Evolutionary conservation across 805 yeast species (phyloP).

Genomic region (Millerago galiae): DNA sequence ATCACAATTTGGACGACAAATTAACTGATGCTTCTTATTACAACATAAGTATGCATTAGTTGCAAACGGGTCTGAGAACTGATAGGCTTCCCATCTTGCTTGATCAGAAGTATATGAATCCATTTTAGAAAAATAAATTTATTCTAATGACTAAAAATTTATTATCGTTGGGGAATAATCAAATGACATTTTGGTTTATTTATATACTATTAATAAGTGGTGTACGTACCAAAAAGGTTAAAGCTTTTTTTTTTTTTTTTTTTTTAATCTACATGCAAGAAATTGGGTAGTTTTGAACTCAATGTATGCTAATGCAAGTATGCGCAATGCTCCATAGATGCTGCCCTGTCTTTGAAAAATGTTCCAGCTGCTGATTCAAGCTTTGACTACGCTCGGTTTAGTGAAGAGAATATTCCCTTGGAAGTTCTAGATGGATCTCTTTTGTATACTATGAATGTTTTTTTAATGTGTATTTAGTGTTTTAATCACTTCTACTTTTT

Average conservation of each 20-base stretch:
- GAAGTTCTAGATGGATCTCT: too few species aligned
- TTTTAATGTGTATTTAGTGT: too few species aligned
- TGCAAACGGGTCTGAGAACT: constrained; percentile 61
- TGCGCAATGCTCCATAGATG: not conserved
- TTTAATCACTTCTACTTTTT: too few species aligned
- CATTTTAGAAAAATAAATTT: not conserved
- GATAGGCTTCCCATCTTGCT: constrained; percentile 55
- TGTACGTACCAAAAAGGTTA: not conserved
- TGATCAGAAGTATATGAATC: constrained; percentile 10
- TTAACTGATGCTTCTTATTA: constrained; percentile 33
- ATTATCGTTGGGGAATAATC: too few species aligned
- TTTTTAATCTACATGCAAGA: constrained; percentile 1
- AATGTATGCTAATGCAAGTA: not conserved
- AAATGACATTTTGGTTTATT: not conserved
- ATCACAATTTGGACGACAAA: constrained; percentile 70
- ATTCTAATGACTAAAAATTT: too few species aligned
- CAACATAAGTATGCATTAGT: constrained; percentile 51
- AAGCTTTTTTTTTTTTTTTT: not conserved
- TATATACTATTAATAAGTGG: not conserved
- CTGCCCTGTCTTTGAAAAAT: not conserved
- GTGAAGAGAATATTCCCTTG: too few species aligned
- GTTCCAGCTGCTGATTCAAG: not conserved
- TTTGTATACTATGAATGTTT: too few species aligned
- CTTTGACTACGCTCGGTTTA: too few species aligned
- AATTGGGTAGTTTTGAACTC: not conserved